Conservation (phyloP, 106 monocot genomes). For the Dendrobium huoshanense region DNA sequence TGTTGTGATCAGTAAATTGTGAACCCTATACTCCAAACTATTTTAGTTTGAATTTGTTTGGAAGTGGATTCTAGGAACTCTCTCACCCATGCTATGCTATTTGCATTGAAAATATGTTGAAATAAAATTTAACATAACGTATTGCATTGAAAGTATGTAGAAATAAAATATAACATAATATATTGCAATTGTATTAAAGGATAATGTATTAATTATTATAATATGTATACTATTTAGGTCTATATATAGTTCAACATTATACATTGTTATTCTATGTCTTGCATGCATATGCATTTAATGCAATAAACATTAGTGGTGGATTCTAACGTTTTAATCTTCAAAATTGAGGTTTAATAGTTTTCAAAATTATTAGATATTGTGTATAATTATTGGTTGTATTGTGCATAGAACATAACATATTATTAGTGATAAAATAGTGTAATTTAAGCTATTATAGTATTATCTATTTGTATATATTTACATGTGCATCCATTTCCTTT, state of each 20-base stretch:
- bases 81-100: neutral
- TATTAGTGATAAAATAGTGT: too few species aligned
- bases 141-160: too few species aligned
- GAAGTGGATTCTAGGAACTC: neutral
- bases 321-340: neutral
- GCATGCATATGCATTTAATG: neutral
- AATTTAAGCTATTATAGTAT: too few species aligned
- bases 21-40: neutral
- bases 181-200: neutral
- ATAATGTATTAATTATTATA: neutral
- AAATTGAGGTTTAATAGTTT: neutral
- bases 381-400: too few species aligned
- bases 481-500: neutral
- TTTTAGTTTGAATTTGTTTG: neutral
- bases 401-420: too few species aligned
- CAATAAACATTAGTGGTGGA: neutral
- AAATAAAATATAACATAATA: too few species aligned
- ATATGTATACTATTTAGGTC: neutral
- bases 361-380: too few species aligned
- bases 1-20: neutral
- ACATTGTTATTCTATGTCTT: neutral
- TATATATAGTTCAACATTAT: neutral
- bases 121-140: neutral
- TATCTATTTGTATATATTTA: neutral
- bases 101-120: neutral